Evolutionary conservation across 768 basidiomycete genomes (phyloP), one percentile per base, ranked within the genome.

Genomic region (Fomitopsis pulvina): DNA sequence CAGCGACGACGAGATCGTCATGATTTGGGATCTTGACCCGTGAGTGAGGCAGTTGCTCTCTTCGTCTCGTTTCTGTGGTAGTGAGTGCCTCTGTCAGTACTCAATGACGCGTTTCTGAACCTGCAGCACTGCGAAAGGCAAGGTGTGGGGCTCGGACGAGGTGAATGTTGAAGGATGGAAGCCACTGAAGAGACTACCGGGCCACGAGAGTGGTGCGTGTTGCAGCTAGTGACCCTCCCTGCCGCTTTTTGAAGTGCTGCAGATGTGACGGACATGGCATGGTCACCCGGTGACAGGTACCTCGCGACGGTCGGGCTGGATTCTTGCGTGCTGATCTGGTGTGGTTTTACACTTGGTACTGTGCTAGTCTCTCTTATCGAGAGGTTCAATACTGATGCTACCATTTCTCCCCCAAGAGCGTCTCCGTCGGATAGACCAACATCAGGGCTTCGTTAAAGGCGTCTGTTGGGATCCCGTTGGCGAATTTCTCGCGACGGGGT

Each of bases 401-500:
- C 4, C 4, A 21, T 25, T 26, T 16, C 21, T 46, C 30, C 2
- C 5, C 7, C 0, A 61, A 96, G 94, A 94, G 58, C 84, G 87
- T 11, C 64, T 97, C 49, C 75, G 79, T 32, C 90, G 85, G 65
- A 77, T 99, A 5, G 88, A 90, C 51, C 81, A 81, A 51, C 96
- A 98, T 62, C 84, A 91, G 60, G 95, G 93, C 2, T 97, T 97
- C 66, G 94, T 99, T 59, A 98, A 99, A 68, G 96, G 96, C 51
- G 91, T 99, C 44, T 94, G 92, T 62, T 99, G 95, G 84, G 96
- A 99, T 69, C 96, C 96, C 3, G 95, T 94, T 2, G 96, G 96
- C 41, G 89, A 97, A 68, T 97, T 85, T 63, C 81, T 99, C 53
- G 95, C 96, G n/a, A 97, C 95, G 37, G 83, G 95, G 69, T 94